A percentile compares a stretch with the other conserved stretches of the same genome.
Evolutionary conservation across 495 filamentous ascomycete genomes (phyloP).

Genomic region (Xylaria sp.): DNA sequence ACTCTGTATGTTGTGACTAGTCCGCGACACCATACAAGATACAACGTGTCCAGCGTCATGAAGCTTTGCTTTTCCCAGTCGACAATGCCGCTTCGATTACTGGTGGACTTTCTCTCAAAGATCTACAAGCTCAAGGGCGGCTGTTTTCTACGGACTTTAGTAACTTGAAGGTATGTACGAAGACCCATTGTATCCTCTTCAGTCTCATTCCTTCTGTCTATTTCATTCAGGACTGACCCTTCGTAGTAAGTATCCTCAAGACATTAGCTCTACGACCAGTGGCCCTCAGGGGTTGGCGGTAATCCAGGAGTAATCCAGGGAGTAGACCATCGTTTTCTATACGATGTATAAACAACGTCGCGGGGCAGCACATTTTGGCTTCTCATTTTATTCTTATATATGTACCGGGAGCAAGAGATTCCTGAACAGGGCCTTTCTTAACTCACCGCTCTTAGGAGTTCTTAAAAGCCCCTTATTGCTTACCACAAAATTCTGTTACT

Average conservation of each 20-base stretch:
- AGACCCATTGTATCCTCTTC: background rate
- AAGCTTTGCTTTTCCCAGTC: slow-evolving; percentile 8
- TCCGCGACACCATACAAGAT: slow-evolving; percentile 1
- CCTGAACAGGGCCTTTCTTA: background rate
- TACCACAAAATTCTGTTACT: background rate
- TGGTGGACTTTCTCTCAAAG: slow-evolving; percentile 1
- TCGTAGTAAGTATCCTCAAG: background rate
- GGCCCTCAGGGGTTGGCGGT: background rate
- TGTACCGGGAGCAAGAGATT: background rate
- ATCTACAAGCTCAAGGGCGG: background rate
- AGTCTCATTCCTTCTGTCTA: background rate
- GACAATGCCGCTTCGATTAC: slow-evolving; percentile 8
- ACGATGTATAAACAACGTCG: background rate
- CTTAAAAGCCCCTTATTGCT: background rate
- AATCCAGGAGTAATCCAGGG: background rate
- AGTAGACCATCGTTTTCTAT: background rate
- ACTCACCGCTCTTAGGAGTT: background rate
- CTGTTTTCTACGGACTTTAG: slow-evolving; percentile 10
- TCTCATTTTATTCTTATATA: background rate
- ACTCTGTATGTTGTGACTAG: background rate
- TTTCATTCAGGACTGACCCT: background rate
- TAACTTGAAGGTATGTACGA: background rate
- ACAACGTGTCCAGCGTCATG: background rate
- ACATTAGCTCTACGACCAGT: background rate
- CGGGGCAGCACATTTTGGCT: background rate